Evolutionary conservation across 805 yeast species (phyloP).

Genomic region (Candida silvatica): DNA sequence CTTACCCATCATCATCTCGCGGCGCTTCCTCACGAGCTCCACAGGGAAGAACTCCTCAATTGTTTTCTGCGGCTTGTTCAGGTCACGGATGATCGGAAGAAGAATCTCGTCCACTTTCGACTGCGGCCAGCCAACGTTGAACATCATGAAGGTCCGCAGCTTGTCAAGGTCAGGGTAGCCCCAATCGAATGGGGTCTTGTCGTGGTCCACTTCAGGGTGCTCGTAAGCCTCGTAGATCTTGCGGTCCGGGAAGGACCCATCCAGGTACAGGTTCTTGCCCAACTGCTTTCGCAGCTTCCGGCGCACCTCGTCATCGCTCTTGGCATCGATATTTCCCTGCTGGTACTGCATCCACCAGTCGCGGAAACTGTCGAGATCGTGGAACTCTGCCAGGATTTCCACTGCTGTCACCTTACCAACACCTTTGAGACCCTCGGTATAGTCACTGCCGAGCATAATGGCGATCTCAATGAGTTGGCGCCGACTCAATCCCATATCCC

Average conservation of each 20-base stretch:
- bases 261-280: conserved; percentile 36
- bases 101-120: conserved; percentile 72
- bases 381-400: conserved; percentile 85
- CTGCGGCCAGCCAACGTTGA: conserved; percentile 72
- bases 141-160: conserved; percentile 59
- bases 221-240: conserved; percentile 67
- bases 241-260: conserved; percentile 59
- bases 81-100: conserved; percentile 74
- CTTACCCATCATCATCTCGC: conserved; percentile 46
- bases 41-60: conserved; percentile 63
- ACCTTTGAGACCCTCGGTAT: conserved; percentile 87
- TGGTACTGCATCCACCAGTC: conserved; percentile 51
- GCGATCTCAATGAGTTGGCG: conserved; percentile 72
- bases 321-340: conserved; percentile 29
- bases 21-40: conserved; percentile 38
- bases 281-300: conserved; percentile 51
- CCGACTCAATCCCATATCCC: conserved; percentile 58
- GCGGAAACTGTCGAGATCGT: conserved; percentile 30
- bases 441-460: conserved; percentile 83
- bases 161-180: conserved; percentile 82
- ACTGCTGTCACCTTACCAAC: conserved; percentile 90
- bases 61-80: conserved; percentile 62
- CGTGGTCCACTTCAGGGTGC: conserved; percentile 78
- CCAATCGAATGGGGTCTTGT: conserved; percentile 76
- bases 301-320: conserved; percentile 37